These are phyloP conservation scores for Fusarium incarnatum DNA, from an alignment of 2,329 filamentous ascomycete genomes.

Conservation along the genomic window DNA sequence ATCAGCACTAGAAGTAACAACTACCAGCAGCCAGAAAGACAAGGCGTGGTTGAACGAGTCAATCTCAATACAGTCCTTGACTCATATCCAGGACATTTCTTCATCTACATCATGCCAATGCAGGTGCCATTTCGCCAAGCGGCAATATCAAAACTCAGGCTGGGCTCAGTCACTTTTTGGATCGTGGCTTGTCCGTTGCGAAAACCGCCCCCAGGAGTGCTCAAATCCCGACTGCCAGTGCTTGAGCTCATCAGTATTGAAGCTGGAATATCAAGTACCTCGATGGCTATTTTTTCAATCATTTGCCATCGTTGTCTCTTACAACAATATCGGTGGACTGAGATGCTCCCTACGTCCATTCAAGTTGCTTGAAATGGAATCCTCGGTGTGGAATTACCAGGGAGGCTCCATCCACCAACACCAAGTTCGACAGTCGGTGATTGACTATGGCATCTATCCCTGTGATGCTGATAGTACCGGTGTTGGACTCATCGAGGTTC, in stretches of 20 bases:
- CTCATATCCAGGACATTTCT: fast-evolving
- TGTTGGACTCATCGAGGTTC: slow-evolving; percentile 11
- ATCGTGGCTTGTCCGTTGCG: slow-evolving; percentile 19
- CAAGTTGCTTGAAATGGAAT: fast-evolving
- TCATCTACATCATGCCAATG: neutral
- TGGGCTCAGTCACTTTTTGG: slow-evolving; percentile 23
- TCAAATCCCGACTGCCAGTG: neutral
- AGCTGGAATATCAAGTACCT: slow-evolving; percentile 22
- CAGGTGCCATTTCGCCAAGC: slow-evolving; percentile 13
- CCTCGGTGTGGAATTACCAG: fast-evolving
- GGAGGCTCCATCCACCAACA: no score
- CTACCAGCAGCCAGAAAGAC: fast-evolving
- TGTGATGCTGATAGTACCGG: neutral
- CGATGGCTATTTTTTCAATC: slow-evolving; percentile 14
- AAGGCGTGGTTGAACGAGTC: fast-evolving
- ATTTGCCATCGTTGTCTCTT: neutral
- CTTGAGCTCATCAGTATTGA: neutral
- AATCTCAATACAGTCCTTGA: neutral
- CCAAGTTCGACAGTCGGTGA: neutral
- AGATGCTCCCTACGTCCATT: slow-evolving; percentile 9
- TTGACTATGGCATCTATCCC: neutral
- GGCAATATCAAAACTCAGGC: neutral
- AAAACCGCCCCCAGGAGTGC: neutral
- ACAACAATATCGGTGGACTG: slow-evolving; percentile 3
- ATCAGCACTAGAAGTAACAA: no score